Conservation (phyloP, 2,329 filamentous ascomycete genomes). For the Akanthomyces muscarius region DNA sequence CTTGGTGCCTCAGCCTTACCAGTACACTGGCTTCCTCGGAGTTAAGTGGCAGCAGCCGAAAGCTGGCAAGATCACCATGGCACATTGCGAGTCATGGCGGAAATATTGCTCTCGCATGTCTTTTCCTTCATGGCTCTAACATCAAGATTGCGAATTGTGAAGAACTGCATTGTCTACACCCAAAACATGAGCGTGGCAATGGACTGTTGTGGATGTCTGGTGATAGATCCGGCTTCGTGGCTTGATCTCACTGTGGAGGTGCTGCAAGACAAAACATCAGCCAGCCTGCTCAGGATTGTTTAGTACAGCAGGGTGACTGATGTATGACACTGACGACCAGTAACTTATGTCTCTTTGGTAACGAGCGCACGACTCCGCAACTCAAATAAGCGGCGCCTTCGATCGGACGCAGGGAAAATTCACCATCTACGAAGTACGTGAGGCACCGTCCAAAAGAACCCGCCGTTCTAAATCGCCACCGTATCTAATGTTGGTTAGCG, state of each 20-base stretch:
- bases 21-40: neutral
- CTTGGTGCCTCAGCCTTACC: conserved; percentile 5
- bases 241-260: conserved; percentile 2
- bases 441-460: neutral
- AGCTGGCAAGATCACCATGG: neutral
- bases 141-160: neutral
- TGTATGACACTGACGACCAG: neutral
- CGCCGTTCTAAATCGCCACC: neutral
- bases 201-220: neutral
- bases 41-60: neutral
- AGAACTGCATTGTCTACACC: neutral
- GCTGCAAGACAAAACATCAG: neutral
- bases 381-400: neutral
- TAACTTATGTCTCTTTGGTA: neutral
- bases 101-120: neutral
- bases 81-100: neutral
- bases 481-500: neutral
- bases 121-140: no score
- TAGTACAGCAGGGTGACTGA: neutral
- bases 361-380: neutral
- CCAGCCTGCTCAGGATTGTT: no score
- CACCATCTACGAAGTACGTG: no score
- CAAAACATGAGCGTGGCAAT: neutral
- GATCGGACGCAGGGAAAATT: neutral
- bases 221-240: neutral